phyloP scores from a whole-genome alignment of 1,284 basidiomycete species.

The Tilletia setariae region DNA sequence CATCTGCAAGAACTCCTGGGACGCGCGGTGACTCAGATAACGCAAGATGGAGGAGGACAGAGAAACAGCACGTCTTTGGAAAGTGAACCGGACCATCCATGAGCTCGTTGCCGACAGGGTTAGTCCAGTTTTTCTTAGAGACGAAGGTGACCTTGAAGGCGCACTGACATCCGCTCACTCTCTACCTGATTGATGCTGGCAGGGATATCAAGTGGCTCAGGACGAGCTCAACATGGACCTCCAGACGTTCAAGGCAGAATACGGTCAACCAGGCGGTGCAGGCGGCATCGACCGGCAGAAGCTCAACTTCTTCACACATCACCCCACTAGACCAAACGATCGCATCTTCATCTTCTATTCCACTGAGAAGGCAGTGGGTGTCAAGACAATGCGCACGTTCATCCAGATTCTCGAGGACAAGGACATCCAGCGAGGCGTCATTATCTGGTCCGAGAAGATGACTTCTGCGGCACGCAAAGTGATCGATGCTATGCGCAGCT shows the following conservation, averaged over 20 bases:
- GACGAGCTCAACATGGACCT: constrained; percentile 86
- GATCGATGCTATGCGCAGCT: constrained; percentile 58
- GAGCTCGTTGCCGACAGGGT: constrained; percentile 80
- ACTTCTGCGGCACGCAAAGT: constrained; percentile 87
- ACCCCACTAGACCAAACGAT: constrained; percentile 56
- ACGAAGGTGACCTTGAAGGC: not conserved
- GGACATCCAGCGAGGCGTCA: constrained; percentile 82
- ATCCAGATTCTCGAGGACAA: constrained; percentile 59
- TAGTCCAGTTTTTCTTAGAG: constrained; percentile 14
- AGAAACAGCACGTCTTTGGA: constrained; percentile 73
- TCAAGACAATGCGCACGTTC: constrained; percentile 53
- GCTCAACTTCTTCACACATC: constrained; percentile 50
- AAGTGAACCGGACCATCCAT: constrained; percentile 92
- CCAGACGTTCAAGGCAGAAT: constrained; percentile 63
- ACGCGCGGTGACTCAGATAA: no score
- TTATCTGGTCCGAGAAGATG: constrained; percentile 94
- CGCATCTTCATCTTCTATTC: constrained; percentile 91
- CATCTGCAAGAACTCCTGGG: no score
- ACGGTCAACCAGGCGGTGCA: constrained; percentile 57
- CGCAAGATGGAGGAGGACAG: constrained; percentile 54
- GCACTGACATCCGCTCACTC: not conserved
- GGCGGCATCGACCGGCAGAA: constrained; percentile 41
- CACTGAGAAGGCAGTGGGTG: constrained; percentile 47
- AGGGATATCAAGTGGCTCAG: constrained; percentile 79
- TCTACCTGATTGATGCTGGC: constrained; percentile 9